Base-by-base conservation (phyloP, 257 asterid genomes). In the Solanum medicagineum region DNA sequence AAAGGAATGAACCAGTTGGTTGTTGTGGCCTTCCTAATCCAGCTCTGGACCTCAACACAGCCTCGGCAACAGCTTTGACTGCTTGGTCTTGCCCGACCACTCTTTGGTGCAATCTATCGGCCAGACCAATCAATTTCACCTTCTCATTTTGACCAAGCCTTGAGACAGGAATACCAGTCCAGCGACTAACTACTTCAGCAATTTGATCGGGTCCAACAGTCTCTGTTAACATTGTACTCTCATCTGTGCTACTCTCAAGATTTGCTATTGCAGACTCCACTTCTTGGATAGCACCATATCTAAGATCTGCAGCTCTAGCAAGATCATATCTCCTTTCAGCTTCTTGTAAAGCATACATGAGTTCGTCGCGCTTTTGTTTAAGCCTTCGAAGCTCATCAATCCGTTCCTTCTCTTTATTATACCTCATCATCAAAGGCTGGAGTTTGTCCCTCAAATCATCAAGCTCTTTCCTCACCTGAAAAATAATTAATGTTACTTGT, bases 131-230 rank as follows among this genome's bases (percentile, higher is more conserved):
- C 77, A 96, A 85, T 68, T 95, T 93, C 84, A 89, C 94, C 85
- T 93, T 96, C 32, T 96, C 98, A 15, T 96, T 95, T 88, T 96
- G 98, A 69, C 98, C 98, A 10, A 96, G 95, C 10, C 98, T 91
- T 0, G 98, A 95, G 7, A 96, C 97, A 0, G 92, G 92, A 10
- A 90, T 90, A 6, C 99, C 98, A 4, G 99, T 96, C 99, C 98
- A 95, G 0, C 97, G 97, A 45, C 98, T 94, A 87, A 96, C 98
- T 2, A 96, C 98, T 86, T 96, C 98, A 0, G 98, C 97, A 6
- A 96, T 95, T 82, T 96, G 97, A 47, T 96, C 99, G 0, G 98
- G 99, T 2, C 99, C 99, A 2, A 97, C 99, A 1, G 98, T 89
- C 85, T 97, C 98, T 0, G 98, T 94, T 0, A 97, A 90, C 97